These are phyloP conservation scores for Syzygium grande DNA, from an alignment of 345 rosid species.

Conservation along the genomic window DNA sequence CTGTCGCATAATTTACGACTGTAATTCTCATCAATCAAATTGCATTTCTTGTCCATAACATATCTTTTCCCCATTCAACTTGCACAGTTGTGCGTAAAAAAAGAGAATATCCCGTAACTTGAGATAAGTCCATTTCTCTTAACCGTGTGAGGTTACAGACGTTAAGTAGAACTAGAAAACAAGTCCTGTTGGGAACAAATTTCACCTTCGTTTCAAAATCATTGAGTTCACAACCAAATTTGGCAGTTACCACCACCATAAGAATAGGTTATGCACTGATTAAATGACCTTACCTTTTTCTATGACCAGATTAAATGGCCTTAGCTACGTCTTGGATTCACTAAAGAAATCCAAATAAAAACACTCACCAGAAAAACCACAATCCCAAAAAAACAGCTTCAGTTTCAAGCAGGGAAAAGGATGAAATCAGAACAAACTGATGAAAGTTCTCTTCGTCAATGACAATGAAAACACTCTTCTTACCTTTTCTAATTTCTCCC, in stretches of 20 bases:
- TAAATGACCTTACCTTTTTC: not conserved
- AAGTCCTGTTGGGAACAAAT: not conserved
- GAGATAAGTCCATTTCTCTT: not conserved
- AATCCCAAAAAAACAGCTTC: fast-evolving
- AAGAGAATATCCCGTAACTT: not conserved
- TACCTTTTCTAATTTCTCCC: constrained; percentile 98
- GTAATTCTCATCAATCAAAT: not conserved
- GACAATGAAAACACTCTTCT: not conserved
- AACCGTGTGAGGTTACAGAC: not conserved
- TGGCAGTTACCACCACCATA: not conserved
- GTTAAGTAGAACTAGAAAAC: not conserved
- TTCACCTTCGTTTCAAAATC: not conserved
- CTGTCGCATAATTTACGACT: not conserved
- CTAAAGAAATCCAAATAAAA: not conserved
- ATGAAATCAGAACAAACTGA: not conserved
- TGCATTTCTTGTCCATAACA: not conserved
- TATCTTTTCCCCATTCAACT: not conserved
- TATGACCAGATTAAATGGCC: fast-evolving
- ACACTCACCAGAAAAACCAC: not conserved
- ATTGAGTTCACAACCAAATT: not conserved
- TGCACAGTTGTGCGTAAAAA: not conserved
- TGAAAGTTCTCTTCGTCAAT: not conserved
- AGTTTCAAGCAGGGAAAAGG: not conserved
- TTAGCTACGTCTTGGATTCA: not conserved
- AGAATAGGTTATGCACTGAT: not conserved